Base-by-base conservation (phyloP, 768 basidiomycete genomes). In the Inosperma sp. region DNA sequence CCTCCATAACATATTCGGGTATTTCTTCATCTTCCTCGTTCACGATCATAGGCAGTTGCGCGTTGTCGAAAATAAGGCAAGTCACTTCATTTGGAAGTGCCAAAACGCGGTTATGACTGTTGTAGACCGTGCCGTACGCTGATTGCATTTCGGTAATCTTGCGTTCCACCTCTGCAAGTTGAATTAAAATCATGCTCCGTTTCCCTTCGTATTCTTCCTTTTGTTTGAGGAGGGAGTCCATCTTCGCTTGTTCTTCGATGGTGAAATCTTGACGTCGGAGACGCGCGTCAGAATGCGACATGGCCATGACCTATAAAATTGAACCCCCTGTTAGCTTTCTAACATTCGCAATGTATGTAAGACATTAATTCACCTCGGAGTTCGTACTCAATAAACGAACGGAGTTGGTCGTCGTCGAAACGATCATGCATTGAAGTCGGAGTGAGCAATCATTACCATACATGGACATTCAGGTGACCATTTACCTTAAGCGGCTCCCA, bases 51-150 rank as follows among this genome's bases (percentile, higher is more conserved):
- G 33, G 23, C 19, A 30, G 31, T 27, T 45, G 48, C 1, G 54
- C 50, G 5, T 36, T 37, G 8, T 48, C 16, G 36, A 60, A 62
- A n/a, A 62, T 60, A 14, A 54, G 44, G 36, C 53, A 55, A 3
- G 55, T 58, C 14, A 62, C 52, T 36, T 62, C 59, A 22, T 33
- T 25, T 10, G 61, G 59, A 23, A 62, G 57, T 9, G 33, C 50
- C n/a, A 58, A 35, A 13, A 60, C 4, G 14, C 40, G 33, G 21
- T 51, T 55, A 1, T 44, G 26, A 3, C 40, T 55, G 35, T 62
- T 60, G 51, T 52, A 59, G 13, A 62, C 50, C 21, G 52, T 42
- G 2, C 56, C 59, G 19, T 54, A 59, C 29, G 47, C 52, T 5
- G 47, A 45, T 36, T 55, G 57, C 9, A 50, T 35, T 49, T 58